Evolutionary conservation across 306 rosid genomes (phyloP), one percentile per base, ranked within the genome.

Genomic region (Purshia tridentata): DNA sequence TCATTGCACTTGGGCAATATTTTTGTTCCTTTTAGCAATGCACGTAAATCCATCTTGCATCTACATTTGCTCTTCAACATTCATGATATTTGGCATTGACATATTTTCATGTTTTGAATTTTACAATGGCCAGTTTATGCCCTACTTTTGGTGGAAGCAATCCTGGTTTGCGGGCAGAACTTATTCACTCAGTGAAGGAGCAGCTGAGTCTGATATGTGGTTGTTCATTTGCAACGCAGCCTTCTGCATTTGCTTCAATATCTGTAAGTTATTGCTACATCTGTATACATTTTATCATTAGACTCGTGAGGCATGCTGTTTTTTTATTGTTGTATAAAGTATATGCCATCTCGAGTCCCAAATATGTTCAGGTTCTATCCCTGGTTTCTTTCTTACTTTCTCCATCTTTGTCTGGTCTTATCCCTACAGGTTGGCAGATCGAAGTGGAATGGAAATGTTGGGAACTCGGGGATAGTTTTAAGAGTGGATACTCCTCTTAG

Each of bases 91-190:
- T 57, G 72, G 41, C 61, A 56, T 75, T 84, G 47, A 67, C 53
- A 23, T 80, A 6, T 6, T 69, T 69, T 67, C 47, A 75, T 74
- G 55, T 66, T 29, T 67, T 7, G 15, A 37, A 50, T 45, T 74
- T 55, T 46, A 23, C 47, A 47, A 67, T 69, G 76, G 73, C 74
- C 88, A 95, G 98, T 83, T 74, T 91, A 69, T 88, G 87, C 65
- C 97, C 98, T 67, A 91, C 99, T 40, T 51, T 95, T 78, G 99
- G 99, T 37, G 99, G 97, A 91, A 95, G 91, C 87, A 91, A 90
- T 81, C 99, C 99, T 11, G 98, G 99, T 39, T 46, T 88, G 80
- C 89, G 83, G 75, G 85, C 99, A 0, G 99, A 91, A 73, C 89
- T 95, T 63, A 92, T 91, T 77, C 98, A 88, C 85, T 88, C 96